phyloP scores from a whole-genome alignment of 176 grass and related monocot genomes.

The Cenchrus purpureus region DNA sequence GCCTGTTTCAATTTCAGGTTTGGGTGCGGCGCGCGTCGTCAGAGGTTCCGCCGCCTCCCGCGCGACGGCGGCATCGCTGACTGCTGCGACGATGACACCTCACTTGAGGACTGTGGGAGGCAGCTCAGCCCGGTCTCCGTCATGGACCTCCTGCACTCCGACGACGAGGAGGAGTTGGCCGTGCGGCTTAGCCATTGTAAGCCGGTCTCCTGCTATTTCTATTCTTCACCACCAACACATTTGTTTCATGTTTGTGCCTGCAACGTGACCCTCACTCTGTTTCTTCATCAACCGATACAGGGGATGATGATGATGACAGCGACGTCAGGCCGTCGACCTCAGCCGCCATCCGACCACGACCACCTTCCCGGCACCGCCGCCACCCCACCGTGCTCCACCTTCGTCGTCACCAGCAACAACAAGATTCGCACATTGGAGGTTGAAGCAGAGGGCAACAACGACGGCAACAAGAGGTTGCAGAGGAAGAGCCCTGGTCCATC shows the following conservation, averaged over 20 bases:
- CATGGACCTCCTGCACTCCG: slow-evolving; percentile 62
- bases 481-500: too few species aligned
- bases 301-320: slow-evolving; percentile 26
- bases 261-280: background rate
- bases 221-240: too few species aligned
- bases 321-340: slow-evolving; percentile 48
- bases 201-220: background rate
- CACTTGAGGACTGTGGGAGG: background rate
- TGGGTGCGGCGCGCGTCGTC: background rate
- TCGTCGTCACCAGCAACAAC: background rate
- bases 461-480: background rate
- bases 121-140: slow-evolving; percentile 88
- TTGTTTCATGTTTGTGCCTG: too few species aligned
- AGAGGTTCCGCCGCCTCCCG: slow-evolving; percentile 37
- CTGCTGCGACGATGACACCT: background rate
- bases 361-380: background rate
- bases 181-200: background rate
- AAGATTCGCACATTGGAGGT: background rate
- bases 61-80: background rate
- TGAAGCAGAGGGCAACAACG: background rate
- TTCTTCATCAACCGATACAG: background rate
- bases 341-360: background rate
- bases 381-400: background rate
- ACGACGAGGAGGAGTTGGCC: slow-evolving; percentile 57
- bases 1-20: slow-evolving; percentile 15